Percentiles rank a stretch among this genome's conserved stretches.
Conservation (phyloP, 352 stramenopile genomes). For the Globisporangium acanthophoron region DNA sequence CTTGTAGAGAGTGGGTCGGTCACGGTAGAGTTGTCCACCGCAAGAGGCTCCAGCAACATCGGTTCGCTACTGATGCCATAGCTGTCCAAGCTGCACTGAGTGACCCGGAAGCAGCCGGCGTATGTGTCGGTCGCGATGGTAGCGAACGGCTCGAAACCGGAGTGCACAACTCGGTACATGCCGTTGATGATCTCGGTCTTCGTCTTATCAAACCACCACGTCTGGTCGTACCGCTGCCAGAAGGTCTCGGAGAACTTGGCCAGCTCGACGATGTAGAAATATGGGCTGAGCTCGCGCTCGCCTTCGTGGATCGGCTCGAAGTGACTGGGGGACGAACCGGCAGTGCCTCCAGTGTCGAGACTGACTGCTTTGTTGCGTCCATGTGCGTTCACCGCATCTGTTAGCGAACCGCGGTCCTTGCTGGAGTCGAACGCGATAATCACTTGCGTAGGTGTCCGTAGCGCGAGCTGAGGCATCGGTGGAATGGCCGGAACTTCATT, state of each 20-base stretch:
- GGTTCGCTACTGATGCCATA: conserved; percentile 44
- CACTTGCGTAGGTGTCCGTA: conserved; percentile 18
- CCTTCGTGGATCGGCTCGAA: conserved; percentile 29
- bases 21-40: neutral
- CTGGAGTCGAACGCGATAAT: conserved; percentile 16
- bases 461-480: conserved; percentile 12
- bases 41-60: conserved; percentile 39
- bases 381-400: neutral
- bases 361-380: neutral
- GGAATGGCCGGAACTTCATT: conserved; percentile 13
- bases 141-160: conserved; percentile 31
- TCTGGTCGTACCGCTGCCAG: conserved; percentile 68
- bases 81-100: conserved; percentile 44
- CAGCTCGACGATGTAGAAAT: conserved; percentile 63
- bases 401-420: neutral
- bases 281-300: conserved; percentile 33
- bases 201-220: conserved; percentile 82
- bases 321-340: neutral
- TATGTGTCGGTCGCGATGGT: conserved; percentile 41
- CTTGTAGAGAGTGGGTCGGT: neutral
- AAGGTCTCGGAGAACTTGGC: conserved; percentile 62
- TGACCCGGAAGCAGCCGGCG: conserved; percentile 55
- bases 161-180: conserved; percentile 59
- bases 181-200: conserved; percentile 51
- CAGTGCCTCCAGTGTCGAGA: neutral